Base-by-base conservation (phyloP, 352 stramenopile genomes). In the Globisporangium radiosum region DNA sequence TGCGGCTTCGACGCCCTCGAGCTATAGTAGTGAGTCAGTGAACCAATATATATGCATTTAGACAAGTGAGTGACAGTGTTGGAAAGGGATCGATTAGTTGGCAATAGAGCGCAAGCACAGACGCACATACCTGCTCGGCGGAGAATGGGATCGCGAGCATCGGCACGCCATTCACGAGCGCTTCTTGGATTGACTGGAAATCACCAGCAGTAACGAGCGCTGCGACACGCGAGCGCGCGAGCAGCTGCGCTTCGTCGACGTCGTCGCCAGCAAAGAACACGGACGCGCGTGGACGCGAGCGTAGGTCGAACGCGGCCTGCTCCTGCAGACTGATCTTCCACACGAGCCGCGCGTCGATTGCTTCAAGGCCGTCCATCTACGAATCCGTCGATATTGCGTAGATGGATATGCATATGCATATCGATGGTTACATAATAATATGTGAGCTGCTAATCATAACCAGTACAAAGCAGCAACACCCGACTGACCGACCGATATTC, bases 91-190 rank as follows among this genome's bases (percentile, higher is more conserved):
- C 25, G 25, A 33, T 33, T 33, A 33, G 25, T 33, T 33, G 25
- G 25, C 25, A 33, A 33, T 33, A 33, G 25, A 33, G 25, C 25
- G 25, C 48, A 59, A 14, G 4, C 25, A 37, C 15, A 33, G 38
- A 19, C 48, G 43, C 25, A 48, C 56, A 7, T 36, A 83, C 76
- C 68, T 87, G 82, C 56, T 94, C 85, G 1, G 85, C 83, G 0
- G 81, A 85, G 56, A 87, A 77, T 4, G 83, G 83, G n/a, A 93
- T 59, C 13, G 73, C 80, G 15, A 93, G 68, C 37, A 94, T 70
- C 14, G 85, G 83, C 4, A 85, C 67, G 5, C 83, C 81, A 6
- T 67, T 64, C 6, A 76, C 60, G 7, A 94, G 73, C 42, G 85
- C 81, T 47, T 88, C 71, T 40, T 87, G 80, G 37, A 91, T 68